phyloP scores from a whole-genome alignment of 2,329 filamentous ascomycete species.

The Hypoxylon sp. region DNA sequence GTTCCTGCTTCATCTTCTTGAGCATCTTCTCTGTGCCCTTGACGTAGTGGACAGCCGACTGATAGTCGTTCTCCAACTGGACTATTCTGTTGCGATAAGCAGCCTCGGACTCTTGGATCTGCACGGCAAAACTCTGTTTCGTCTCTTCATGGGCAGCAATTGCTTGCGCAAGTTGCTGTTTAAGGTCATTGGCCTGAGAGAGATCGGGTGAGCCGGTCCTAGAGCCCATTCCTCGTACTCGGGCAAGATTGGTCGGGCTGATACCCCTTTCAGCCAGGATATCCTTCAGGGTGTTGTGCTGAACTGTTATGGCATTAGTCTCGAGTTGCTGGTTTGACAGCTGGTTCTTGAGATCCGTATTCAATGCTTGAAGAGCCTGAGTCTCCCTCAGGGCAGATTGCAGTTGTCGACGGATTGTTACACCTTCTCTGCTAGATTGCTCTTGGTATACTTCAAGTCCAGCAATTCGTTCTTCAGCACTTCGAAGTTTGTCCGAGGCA shows the following conservation, averaged over 20 bases:
- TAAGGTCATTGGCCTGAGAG: conserved; percentile 84
- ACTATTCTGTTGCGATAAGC: conserved; percentile 93
- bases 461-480: conserved; percentile 95
- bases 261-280: conserved; percentile 91
- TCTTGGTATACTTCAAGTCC: conserved; percentile 98
- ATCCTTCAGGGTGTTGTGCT: conserved; percentile 93
- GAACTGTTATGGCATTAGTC: conserved; percentile 91
- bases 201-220: conserved; percentile 85
- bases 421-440: conserved; percentile 92
- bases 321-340: conserved; percentile 90
- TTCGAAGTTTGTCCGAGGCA: conserved; percentile 89
- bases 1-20: conserved; percentile 96
- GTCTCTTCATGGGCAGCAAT: conserved; percentile 88
- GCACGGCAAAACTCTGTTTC: conserved; percentile 80
- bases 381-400: conserved; percentile 87
- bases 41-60: conserved; percentile 97
- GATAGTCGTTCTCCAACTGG: conserved; percentile 96
- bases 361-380: conserved; percentile 84
- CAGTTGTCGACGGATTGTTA: conserved; percentile 90
- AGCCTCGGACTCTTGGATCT: conserved; percentile 88
- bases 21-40: conserved; percentile 99
- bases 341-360: conserved; percentile 85
- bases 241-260: conserved; percentile 79
- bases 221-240: conserved; percentile 80
- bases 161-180: conserved; percentile 86